Evolutionary conservation across 2,329 filamentous ascomycete species (phyloP).

Genomic region (Corniculantispora saksenae): DNA sequence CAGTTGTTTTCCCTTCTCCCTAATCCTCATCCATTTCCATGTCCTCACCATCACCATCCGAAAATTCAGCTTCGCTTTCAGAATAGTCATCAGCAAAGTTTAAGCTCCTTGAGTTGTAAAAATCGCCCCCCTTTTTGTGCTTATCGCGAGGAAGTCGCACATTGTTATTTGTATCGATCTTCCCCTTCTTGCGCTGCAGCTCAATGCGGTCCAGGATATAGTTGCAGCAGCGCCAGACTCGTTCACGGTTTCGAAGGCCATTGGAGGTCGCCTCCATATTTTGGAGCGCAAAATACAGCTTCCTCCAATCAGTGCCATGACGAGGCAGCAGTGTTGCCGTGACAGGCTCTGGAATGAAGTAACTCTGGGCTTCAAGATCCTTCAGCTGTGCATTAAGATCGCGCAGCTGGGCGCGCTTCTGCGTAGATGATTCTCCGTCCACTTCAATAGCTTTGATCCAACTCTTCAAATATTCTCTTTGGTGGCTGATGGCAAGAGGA

Average conservation of each 20-base stretch:
- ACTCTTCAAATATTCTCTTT: not conserved
- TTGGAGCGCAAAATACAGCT: conserved; percentile 19
- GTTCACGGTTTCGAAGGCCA: conserved; percentile 22
- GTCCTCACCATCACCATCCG: not conserved
- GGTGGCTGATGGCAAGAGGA: not conserved
- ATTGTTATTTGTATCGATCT: not conserved
- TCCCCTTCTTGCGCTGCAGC: conserved; percentile 5
- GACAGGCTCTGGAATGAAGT: conserved; percentile 2
- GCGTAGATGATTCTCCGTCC: not conserved
- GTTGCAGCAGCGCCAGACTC: conserved; percentile 21
- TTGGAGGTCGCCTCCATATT: not conserved
- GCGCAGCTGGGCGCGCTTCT: conserved; percentile 1
- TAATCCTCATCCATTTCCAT: not conserved
- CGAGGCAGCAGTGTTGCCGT: conserved; percentile 4
- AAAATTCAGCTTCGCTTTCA: conserved; percentile 16
- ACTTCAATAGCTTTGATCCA: not conserved
- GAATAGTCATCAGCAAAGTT: conserved; percentile 13
- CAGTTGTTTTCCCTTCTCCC: not conserved
- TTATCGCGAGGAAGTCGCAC: not conserved
- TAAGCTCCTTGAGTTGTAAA: not conserved
- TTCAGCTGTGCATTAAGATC: conserved; percentile 4
- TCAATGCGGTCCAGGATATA: conserved; percentile 17
- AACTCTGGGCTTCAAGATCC: not conserved
- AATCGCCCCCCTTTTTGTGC: not conserved
- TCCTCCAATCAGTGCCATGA: conserved; percentile 22